phyloP scores from a whole-genome alignment of 345 rosid species.

The Arabidopsis arenosa region DNA sequence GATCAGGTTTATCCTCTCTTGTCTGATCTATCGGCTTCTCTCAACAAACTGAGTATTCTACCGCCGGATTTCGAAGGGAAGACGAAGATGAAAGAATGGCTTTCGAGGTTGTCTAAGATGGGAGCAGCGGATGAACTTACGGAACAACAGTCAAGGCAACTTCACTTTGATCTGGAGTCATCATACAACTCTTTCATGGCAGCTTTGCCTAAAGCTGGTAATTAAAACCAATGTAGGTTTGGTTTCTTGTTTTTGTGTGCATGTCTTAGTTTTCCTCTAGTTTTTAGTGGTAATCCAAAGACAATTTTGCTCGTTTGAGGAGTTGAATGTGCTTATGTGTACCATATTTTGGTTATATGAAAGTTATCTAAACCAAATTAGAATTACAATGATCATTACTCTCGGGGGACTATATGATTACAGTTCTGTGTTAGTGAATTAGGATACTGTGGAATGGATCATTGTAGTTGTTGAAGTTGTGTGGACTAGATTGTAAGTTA shows the following conservation, averaged over 20 bases:
- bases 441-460: no score
- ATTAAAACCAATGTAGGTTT: slow-evolving; percentile 45
- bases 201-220: slow-evolving; percentile 83
- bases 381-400: no score
- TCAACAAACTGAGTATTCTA: slow-evolving; percentile 67
- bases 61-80: slow-evolving; percentile 91
- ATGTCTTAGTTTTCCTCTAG: slow-evolving; percentile 13
- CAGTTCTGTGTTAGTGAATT: no score
- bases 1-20: slow-evolving; percentile 91
- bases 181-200: slow-evolving; percentile 95
- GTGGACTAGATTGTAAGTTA: no score
- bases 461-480: no score
- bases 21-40: slow-evolving; percentile 76
- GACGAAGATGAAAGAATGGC: slow-evolving; percentile 91
- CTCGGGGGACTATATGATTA: no score
- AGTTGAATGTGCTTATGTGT: slow-evolving; percentile 16
- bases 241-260: slow-evolving; percentile 25
- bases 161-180: slow-evolving; percentile 91
- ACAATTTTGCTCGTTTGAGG: slow-evolving; percentile 1
- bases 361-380: not conserved
- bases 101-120: slow-evolving; percentile 82
- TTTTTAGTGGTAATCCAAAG: not conserved
- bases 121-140: slow-evolving; percentile 95
- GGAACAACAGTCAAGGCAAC: slow-evolving; percentile 90
- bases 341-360: slow-evolving; percentile 5